These are phyloP conservation scores for Cajanus cajan DNA, from an alignment of 306 rosid species.

Conservation along the genomic window DNA sequence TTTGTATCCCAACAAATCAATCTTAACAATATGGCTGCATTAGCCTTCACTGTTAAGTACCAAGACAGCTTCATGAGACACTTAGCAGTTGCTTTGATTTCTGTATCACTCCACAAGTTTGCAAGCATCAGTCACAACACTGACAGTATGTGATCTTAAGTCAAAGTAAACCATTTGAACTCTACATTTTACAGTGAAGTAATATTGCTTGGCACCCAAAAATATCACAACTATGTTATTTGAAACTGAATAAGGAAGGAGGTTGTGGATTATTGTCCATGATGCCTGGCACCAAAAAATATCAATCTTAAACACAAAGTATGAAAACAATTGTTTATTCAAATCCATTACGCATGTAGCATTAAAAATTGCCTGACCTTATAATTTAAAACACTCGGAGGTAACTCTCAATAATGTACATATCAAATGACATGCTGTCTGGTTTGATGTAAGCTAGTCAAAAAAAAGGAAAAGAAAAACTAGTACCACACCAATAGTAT, in stretches of 20 bases:
- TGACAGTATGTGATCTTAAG: background rate
- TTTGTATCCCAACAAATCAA: too few relatives aligned
- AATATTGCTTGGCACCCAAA: background rate
- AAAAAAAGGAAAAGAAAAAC: constrained; percentile 6
- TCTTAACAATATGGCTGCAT: background rate
- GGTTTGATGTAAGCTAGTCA: constrained; percentile 19
- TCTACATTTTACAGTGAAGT: background rate
- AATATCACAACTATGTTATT: background rate
- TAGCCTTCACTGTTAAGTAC: background rate
- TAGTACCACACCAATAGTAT: constrained; percentile 6
- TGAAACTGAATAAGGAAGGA: background rate
- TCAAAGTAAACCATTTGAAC: background rate
- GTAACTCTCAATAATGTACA: background rate
- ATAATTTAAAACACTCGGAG: constrained; percentile 3
- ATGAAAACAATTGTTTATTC: background rate
- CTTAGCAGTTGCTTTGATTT: background rate
- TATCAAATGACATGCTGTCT: constrained; percentile 16
- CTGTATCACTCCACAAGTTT: background rate
- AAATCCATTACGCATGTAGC: constrained; percentile 8
- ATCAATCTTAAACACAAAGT: background rate
- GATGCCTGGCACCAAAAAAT: background rate
- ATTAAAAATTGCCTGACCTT: constrained; percentile 8
- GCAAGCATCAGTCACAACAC: background rate
- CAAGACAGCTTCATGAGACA: background rate
- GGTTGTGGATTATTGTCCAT: background rate